A percentile compares a stretch with the other conserved stretches of the same genome.
phyloP scores from a whole-genome alignment of 2,329 filamentous ascomycete species.

The Aspergillus terreus region DNA sequence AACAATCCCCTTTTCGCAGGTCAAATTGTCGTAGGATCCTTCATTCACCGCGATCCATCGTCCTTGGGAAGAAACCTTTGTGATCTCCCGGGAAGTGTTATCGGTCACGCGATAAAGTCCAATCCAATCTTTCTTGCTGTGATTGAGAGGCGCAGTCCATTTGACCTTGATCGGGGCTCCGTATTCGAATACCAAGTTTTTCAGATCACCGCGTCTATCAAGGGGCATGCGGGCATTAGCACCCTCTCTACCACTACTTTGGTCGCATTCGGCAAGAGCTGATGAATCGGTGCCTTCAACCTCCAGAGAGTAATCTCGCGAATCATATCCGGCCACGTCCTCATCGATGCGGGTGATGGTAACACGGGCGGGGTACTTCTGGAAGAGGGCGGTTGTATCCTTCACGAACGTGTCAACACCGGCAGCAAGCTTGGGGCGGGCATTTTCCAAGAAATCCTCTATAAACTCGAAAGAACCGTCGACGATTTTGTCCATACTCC shows the following conservation, averaged over 20 bases:
- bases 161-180: slow-evolving; percentile 83
- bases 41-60: slow-evolving; percentile 82
- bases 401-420: slow-evolving; percentile 83
- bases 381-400: slow-evolving; percentile 84
- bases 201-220: slow-evolving; percentile 57
- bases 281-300: slow-evolving; percentile 64
- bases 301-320: slow-evolving; percentile 73
- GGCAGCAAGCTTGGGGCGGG: slow-evolving; percentile 78
- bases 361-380: slow-evolving; percentile 80
- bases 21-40: slow-evolving; percentile 70
- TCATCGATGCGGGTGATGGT: slow-evolving; percentile 75
- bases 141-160: slow-evolving; percentile 84
- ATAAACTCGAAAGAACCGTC: slow-evolving; percentile 85
- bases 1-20: slow-evolving; percentile 73
- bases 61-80: slow-evolving; percentile 78
- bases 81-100: slow-evolving; percentile 79
- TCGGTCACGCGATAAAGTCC: slow-evolving; percentile 95
- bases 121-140: slow-evolving; percentile 91
- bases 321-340: slow-evolving; percentile 74
- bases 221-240: slow-evolving; percentile 65
- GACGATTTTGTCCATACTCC: slow-evolving; percentile 80
- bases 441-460: slow-evolving; percentile 83
- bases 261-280: slow-evolving; percentile 53
- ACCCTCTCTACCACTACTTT: slow-evolving; percentile 69
- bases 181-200: slow-evolving; percentile 79